Evolutionary conservation across 2,329 filamentous ascomycete species (phyloP), one percentile per base, ranked within the genome.

Genomic region (Aspergillus aculeatinus): DNA sequence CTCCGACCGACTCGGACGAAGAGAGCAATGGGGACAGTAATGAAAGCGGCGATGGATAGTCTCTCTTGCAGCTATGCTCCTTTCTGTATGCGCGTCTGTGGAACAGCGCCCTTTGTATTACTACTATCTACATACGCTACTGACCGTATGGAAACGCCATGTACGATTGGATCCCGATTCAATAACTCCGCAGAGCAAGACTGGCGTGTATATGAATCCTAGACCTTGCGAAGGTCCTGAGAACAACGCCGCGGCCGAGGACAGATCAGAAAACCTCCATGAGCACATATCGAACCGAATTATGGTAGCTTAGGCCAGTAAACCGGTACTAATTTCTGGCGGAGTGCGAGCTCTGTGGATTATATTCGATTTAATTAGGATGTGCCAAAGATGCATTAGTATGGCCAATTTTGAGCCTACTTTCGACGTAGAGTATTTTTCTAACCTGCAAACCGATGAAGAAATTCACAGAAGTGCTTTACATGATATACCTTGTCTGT

Each of bases 1-100:
- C 85, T 12, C 76, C 83, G 52, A 83, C 53, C 27, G 55, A 59
- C 23, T 57, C 58, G 16, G 63, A 63, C 21, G 74, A 72, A 4
- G 72, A 72, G 33, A 68, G 71, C 33, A 65, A 68, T 50, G 66
- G 62, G 54, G 65, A 65, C 51, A 64, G 57, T 48, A 64, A 60
- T 50, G 60, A 62, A 16, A 54, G 44, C 49, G 61, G 66, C 29
- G 65, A 68, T 14, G 60, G 63, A 48, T 65, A 48, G 39, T 58
- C 7, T 44, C 39, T 44, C 48, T 14, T 7, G n/a, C 25, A 21
- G 42, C 9, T 29, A 14, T n/a, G 4, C 29, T 27, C 4, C 54
- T 39, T 16, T 56, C 48, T 27, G 19, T 48, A 21, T 21, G 19
- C 11, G n/a, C 42, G n/a, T 48, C 25, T 23, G 35, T 48, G 33